phyloP scores from a whole-genome alignment of 116 monocot genomes.

The Dioscorea cayenensis region DNA sequence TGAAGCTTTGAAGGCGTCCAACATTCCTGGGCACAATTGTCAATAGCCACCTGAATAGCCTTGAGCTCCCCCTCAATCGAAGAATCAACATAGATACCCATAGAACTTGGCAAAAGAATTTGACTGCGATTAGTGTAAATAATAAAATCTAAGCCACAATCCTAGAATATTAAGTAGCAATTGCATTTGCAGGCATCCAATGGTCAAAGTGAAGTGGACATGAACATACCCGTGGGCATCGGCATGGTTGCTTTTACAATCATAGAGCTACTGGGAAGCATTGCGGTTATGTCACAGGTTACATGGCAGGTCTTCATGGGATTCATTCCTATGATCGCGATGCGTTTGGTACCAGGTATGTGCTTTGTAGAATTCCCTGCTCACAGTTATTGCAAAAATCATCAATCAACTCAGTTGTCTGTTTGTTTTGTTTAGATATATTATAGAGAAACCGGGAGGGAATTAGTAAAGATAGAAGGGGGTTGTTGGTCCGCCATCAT shows the following conservation, averaged over 20 bases:
- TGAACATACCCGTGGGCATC: conserved; percentile 24
- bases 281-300: conserved; percentile 70
- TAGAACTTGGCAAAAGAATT: too few species aligned
- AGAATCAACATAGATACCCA: too few species aligned
- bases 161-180: neutral
- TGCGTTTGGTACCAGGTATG: conserved; percentile 73
- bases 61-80: too few species aligned
- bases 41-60: too few species aligned
- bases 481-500: conserved; percentile 73
- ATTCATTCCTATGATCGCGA: conserved; percentile 43
- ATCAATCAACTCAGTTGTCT: neutral
- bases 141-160: too few species aligned
- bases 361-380: neutral
- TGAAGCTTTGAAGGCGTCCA: too few species aligned
- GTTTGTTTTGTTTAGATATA: conserved; percentile 39
- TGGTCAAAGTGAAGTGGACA: conserved; percentile 50
- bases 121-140: too few species aligned
- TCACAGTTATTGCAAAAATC: too few species aligned
- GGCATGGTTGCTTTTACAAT: conserved; percentile 32
- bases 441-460: conserved; percentile 66
- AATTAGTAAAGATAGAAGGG: conserved; percentile 56
- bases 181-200: conserved; percentile 38
- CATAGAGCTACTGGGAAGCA: conserved; percentile 47
- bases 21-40: too few species aligned
- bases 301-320: conserved; percentile 48